Evolutionary conservation across 1,284 basidiomycete species (phyloP).

Genomic region (Phellopilus nigrolimitatus): DNA sequence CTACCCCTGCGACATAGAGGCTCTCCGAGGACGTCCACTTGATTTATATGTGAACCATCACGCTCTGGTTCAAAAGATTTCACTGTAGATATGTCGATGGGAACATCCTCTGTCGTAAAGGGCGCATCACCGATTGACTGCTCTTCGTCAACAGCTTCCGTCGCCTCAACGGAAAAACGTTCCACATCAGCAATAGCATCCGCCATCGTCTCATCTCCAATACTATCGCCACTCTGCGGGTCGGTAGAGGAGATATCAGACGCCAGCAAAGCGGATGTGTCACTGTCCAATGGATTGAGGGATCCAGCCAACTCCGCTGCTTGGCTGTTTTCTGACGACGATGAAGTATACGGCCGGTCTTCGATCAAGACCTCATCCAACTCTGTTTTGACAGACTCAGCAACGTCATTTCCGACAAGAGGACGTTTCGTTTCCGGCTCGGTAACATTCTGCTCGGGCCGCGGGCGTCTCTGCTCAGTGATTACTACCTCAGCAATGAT

Average conservation of each 20-base stretch:
- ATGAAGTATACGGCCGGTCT: background rate
- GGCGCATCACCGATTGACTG: too few relatives aligned
- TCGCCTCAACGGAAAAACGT: too few relatives aligned
- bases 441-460: too few relatives aligned
- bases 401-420: background rate
- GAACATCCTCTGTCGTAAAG: too few relatives aligned
- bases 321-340: background rate
- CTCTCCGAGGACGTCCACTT: constrained; percentile 22
- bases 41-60: constrained; percentile 58
- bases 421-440: background rate
- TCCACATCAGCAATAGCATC: too few relatives aligned
- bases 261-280: too few relatives aligned
- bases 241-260: too few relatives aligned
- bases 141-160: too few relatives aligned
- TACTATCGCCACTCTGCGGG: too few relatives aligned
- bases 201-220: too few relatives aligned
- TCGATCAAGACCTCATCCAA: constrained; percentile 8
- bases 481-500: constrained; percentile 38
- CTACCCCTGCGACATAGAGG: background rate
- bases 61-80: constrained; percentile 26
- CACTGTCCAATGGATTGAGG: too few relatives aligned
- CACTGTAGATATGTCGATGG: background rate
- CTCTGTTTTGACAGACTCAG: background rate
- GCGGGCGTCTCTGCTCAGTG: constrained; percentile 11
- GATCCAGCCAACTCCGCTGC: too few relatives aligned